Evolutionary conservation across 345 rosid species (phyloP), one percentile per base, ranked within the genome.

Genomic region (Acer campestre): DNA sequence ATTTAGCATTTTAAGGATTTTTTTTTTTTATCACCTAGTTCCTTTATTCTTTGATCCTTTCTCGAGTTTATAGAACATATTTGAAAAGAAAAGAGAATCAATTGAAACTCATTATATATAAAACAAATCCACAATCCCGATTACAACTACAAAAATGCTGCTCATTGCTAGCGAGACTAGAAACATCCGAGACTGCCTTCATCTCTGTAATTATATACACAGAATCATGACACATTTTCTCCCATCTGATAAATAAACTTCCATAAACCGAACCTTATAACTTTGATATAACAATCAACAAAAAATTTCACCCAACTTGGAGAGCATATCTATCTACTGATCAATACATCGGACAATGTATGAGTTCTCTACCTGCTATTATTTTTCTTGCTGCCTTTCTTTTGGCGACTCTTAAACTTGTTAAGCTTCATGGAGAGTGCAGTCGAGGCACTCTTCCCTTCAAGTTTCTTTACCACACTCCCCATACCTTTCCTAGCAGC

Each of bases 401-500:
- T 91, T 35, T 75, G 77, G 38, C 38, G 38, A 68, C 12, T 83
- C 75, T 69, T 84, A 2, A 71, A 71, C 73, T 80, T 88, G n/a
- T 42, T 23, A 6, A 83, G 48, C 58, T 87, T 86, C 76, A 83
- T 29, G 11, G 92, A 81, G 29, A 91, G 91, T 1, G 87, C 89
- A 46, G 51, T 70, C 0, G 92, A 86, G 68, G 86, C 89, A 77
- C 91, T 92, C 89, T 87, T 94, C 25, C 97, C 98, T 83, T 94
- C 97, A 14, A 94, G 87, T 44, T 72, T 91, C 76, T 85, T 91
- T 20, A 92, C 97, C 25, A 89, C 97, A 31, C 98, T 91, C 3
- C 91, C 82, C 95, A 96, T 94, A 13, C 99, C 99, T 80, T 86
- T 91, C 66, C 93, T 81, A 0, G 99, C 99, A 42, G 95, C 90